phyloP scores from a whole-genome alignment of 495 filamentous ascomycete species.

The Saxophila tyrrhenica region DNA sequence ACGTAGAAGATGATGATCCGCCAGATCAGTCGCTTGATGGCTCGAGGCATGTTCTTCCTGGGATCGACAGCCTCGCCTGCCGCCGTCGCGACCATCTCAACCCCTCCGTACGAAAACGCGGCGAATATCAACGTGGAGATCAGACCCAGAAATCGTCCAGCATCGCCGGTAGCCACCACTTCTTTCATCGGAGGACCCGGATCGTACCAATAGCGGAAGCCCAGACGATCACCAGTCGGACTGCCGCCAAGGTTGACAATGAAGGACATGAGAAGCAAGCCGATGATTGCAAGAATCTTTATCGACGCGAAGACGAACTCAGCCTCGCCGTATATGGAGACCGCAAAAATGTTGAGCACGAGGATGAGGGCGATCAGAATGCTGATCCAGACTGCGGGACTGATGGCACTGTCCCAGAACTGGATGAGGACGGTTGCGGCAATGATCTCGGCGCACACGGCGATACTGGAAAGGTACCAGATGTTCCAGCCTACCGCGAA shows the following conservation, averaged over 20 bases:
- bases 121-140: conserved; percentile 34
- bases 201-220: conserved; percentile 32
- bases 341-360: conserved; percentile 23
- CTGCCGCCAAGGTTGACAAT: conserved; percentile 55
- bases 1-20: conserved; percentile 50
- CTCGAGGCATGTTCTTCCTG: conserved; percentile 39
- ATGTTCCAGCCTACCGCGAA: conserved; percentile 37
- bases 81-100: conserved; percentile 45
- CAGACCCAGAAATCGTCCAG: conserved; percentile 37
- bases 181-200: conserved; percentile 26
- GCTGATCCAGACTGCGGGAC: conserved; percentile 48
- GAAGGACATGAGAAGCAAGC: conserved; percentile 56
- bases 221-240: conserved; percentile 35
- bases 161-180: conserved; percentile 36
- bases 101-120: conserved; percentile 42
- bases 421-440: conserved; percentile 35
- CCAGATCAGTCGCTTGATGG: conserved; percentile 39
- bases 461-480: conserved; percentile 29
- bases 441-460: conserved; percentile 29
- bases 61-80: conserved; percentile 37
- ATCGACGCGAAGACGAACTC: conserved; percentile 50
- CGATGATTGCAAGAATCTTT: conserved; percentile 54
- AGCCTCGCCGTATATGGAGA: conserved; percentile 43
- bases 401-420: conserved; percentile 46
- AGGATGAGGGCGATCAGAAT: conserved; percentile 29